phyloP scores from a whole-genome alignment of 345 rosid species.

The Atalantia buxifolia region DNA sequence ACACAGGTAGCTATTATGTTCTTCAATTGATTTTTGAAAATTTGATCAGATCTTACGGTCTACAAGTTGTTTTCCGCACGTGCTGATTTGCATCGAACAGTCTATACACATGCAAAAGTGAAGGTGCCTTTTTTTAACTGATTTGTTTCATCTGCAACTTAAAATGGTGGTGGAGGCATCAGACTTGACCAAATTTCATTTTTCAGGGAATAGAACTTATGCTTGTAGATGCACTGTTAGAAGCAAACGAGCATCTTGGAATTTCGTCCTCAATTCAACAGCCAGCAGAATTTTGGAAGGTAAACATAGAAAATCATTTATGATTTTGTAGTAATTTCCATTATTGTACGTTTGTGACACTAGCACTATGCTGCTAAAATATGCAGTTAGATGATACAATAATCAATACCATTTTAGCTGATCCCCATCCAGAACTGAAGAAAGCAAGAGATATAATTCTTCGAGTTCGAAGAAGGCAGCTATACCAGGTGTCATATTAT shows the following conservation, averaged over 20 bases:
- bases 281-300: slow-evolving; percentile 69
- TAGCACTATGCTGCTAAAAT: neutral
- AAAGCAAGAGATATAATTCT: slow-evolving; percentile 54
- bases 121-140: slow-evolving; percentile 37
- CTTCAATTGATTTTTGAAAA: slow-evolving; percentile 6
- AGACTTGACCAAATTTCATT: slow-evolving; percentile 1
- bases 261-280: slow-evolving; percentile 49
- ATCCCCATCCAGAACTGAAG: slow-evolving; percentile 38
- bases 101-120: slow-evolving; percentile 72
- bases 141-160: slow-evolving; percentile 6
- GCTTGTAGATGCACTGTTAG: slow-evolving; percentile 62
- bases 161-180: neutral
- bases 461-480: slow-evolving; percentile 53
- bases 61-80: slow-evolving; percentile 68
- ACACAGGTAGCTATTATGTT: neutral
- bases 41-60: slow-evolving; percentile 51
- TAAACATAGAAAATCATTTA: slow-evolving; percentile 16
- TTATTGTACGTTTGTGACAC: neutral
- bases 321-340: neutral
- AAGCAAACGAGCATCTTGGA: slow-evolving; percentile 47
- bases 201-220: slow-evolving; percentile 68
- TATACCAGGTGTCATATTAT: slow-evolving; percentile 47
- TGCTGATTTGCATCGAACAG: slow-evolving; percentile 69
- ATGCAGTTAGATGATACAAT: slow-evolving; percentile 64
- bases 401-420: slow-evolving; percentile 47